Conservation (phyloP, 345 rosid species). For the Firmiana major region DNA sequence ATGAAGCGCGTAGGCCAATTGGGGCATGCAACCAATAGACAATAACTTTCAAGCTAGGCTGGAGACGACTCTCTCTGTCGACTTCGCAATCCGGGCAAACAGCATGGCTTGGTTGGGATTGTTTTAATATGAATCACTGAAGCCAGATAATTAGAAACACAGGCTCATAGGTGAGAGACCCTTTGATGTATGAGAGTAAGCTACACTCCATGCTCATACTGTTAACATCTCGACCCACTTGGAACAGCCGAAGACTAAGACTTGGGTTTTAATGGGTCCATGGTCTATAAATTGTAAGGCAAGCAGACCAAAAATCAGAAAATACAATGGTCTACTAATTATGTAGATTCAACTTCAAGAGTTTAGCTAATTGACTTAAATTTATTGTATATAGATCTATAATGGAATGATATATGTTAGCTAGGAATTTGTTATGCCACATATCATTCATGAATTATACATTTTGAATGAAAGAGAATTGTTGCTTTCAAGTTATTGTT, state of each 20-base stretch:
- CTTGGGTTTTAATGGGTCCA: constrained; percentile 17
- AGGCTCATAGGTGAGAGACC: constrained; percentile 8
- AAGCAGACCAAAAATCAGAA: neutral
- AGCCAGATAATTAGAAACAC: constrained; percentile 22
- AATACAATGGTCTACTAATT: neutral
- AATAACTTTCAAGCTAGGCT: constrained; percentile 40
- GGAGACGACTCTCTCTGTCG: constrained; percentile 23
- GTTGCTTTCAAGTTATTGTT: constrained; percentile 2
- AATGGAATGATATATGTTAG: neutral
- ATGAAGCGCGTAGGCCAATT: neutral
- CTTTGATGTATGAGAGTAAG: constrained; percentile 7
- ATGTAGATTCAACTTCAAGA: neutral
- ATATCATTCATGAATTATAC: neutral
- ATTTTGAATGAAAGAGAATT: neutral
- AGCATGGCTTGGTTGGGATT: constrained; percentile 34
- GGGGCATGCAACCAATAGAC: neutral
- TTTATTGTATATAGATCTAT: neutral
- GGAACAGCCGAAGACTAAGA: no score
- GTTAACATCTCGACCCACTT: constrained; percentile 21
- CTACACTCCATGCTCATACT: constrained; percentile 21
- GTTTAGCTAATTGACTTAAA: neutral
- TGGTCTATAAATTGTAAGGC: neutral
- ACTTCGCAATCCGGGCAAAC: constrained; percentile 19
- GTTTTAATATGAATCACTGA: neutral
- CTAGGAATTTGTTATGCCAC: neutral